phyloP scores from a whole-genome alignment of 2,329 filamentous ascomycete species.

The Calonectria hawksworthii region DNA sequence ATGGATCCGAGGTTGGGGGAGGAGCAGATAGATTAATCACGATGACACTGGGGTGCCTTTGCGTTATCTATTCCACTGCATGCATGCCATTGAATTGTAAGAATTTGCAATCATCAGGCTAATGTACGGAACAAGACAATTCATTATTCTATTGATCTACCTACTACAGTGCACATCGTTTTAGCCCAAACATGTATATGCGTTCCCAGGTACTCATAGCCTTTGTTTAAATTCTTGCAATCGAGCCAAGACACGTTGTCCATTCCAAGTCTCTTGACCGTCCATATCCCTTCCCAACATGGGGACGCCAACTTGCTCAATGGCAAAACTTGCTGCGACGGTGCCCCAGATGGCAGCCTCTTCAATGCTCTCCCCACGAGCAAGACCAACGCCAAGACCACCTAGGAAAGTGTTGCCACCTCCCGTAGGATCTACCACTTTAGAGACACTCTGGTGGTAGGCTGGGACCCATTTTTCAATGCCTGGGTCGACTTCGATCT shows the following conservation, averaged over 20 bases:
- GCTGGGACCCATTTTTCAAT: slow-evolving; percentile 84
- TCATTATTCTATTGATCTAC: slow-evolving; percentile 28
- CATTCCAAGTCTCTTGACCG: slow-evolving; percentile 74
- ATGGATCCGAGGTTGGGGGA: slow-evolving; percentile 25
- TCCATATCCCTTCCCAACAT: slow-evolving; percentile 60
- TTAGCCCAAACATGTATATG: background rate
- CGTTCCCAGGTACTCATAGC: slow-evolving; percentile 45
- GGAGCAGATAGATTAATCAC: background rate
- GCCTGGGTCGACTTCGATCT: slow-evolving; percentile 74
- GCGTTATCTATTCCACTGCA: background rate
- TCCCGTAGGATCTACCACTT: slow-evolving; percentile 92
- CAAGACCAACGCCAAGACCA: slow-evolving; percentile 70
- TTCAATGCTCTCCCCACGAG: slow-evolving; percentile 70
- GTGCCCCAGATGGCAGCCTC: slow-evolving; percentile 84
- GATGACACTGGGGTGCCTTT: background rate
- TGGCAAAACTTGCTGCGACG: slow-evolving; percentile 90
- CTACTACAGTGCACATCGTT: slow-evolving; percentile 23
- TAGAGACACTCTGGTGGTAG: slow-evolving; percentile 69
- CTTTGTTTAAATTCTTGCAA: slow-evolving; percentile 64
- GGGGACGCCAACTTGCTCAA: slow-evolving; percentile 94
- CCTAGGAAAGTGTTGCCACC: slow-evolving; percentile 92
- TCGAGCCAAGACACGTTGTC: slow-evolving; percentile 65
- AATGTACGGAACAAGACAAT: background rate
- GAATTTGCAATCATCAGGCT: background rate
- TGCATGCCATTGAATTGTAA: background rate